Evolutionary conservation across 176 grass and related monocot species (phyloP).

Genomic region (Phyllostachys edulis): DNA sequence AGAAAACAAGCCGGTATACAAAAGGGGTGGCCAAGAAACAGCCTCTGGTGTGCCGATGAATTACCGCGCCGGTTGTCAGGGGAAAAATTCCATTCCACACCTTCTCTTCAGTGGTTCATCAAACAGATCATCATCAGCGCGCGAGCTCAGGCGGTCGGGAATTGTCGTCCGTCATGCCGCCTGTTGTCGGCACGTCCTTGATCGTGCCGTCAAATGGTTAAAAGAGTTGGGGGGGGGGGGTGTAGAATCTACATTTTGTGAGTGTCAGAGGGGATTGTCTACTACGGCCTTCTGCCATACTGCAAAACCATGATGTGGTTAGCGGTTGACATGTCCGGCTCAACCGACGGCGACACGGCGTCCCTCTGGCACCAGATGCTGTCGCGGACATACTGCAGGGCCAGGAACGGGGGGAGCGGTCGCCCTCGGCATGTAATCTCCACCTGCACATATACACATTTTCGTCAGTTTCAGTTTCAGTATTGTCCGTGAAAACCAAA

Average conservation of each 20-base stretch:
- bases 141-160: conserved; percentile 43
- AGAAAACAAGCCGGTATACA: conserved; percentile 44
- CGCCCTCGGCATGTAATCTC: conserved; percentile 66
- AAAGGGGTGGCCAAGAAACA: conserved; percentile 32
- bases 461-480: conserved; percentile 15
- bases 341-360: conserved; percentile 26
- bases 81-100: not conserved
- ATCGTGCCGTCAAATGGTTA: conserved; percentile 31
- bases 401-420: conserved; percentile 49
- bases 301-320: conserved; percentile 66
- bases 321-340: conserved; percentile 31
- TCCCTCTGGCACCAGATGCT: conserved; percentile 62
- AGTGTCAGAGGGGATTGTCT: conserved; percentile 34
- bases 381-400: conserved; percentile 59
- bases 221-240: not conserved
- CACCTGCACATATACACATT: conserved; percentile 43
- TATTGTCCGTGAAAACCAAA: not conserved
- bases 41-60: conserved; percentile 25
- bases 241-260: conserved; percentile 42
- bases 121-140: conserved; percentile 24
- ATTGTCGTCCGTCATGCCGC: conserved; percentile 40
- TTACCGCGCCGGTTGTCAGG: not conserved
- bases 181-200: not conserved
- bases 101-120: conserved; percentile 38
- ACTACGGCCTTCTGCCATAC: conserved; percentile 51